Base-by-base conservation (phyloP, 2,329 filamentous ascomycete genomes). In the Talaromyces albobiverticillius region DNA sequence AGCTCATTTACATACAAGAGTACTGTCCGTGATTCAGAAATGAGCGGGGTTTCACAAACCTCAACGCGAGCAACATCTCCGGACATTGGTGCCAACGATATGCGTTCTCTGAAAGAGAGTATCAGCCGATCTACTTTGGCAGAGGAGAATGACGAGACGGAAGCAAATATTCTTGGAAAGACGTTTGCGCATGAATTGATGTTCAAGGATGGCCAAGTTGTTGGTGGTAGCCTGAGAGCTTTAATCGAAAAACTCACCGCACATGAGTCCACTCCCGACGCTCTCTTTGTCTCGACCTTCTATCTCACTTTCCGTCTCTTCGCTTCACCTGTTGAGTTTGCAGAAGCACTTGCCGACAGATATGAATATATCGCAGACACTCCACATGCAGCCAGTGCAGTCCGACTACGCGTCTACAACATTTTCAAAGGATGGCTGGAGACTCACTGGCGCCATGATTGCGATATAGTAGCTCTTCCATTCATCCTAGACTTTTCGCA, bases 371-470 rank as follows among this genome's bases (percentile, higher is more conserved):
- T 96, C 34, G 88, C 84, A 11, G 88, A 94, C 56, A 88, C 86
- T 46, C 83, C 85, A 20, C 82, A 85, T 55, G 82, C 92, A 59
- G 86, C 91, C 20, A 82, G 80, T 2, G 90, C 93, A 0, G 93
- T 97, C 20, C 86, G 92, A 48, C 77, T 99, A 46, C 85, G 94
- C 49, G 90, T 97, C 1, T 97, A 95, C 77, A 97, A 99, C 68
- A 87, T 91, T 54, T 90, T 99, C 79, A 99, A 99, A 72, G 89
- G 89, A 40, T 99, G 94, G 94, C 78, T 99, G 18, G 94, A 97
- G 74, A 94, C 89, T 6, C 91, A 99, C 71, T 99, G 94, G 93
- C 85, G 88, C 46, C 84, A 90, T 59, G 84, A 90, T 56, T 85
- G 86, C 10, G 94, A 99, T 67, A 82, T 83, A 51, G 81, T 84